Base-by-base conservation (phyloP, 2,329 filamentous ascomycete genomes). In the Pseudogymnoascus sp. region DNA sequence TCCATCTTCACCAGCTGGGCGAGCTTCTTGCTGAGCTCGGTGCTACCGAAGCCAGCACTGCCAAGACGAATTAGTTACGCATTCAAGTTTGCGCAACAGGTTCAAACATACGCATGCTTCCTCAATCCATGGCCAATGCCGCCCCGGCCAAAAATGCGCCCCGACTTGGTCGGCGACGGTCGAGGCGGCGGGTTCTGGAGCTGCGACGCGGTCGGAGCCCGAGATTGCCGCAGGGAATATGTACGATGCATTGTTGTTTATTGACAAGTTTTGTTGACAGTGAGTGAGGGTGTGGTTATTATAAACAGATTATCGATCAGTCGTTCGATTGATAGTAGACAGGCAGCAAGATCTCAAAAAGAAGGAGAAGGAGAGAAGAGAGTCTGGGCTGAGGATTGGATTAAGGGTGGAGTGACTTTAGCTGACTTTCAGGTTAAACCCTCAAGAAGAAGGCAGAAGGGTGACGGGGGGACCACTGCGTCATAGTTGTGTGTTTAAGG, bases 1-100 rank as follows among this genome's bases (percentile, higher is more conserved):
- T 99, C 95, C 95, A 99, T 99, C 86, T 99, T 99, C 67, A 99
- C 95, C 61, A 99, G 85, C 80, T 96, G 91, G 41, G 93, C 91
- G 66, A 99, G 88, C 84, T 99, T 99, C 85, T 96, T 97, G 64
- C 95, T 89, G 64, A 99, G 87, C 72, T 99, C 95, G 59, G 71
- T 85, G 66, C 85, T 84, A 68, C 91, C 92, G 70, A 89, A 88
- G 69, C 89, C 90, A 67, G 89, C 88, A 45, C 89, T 83, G 71
- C 12, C 28, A 12, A 18, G 28, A 14, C 25, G 80, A 79, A 60
- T 80, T 74, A 52, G 78, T 76, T 70, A 80, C 81, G 64, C 80
- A 55, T 33, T 1, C 49, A 33, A 8, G 25, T 6, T 55, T 55
- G 49, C 49, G 49, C 49, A 55, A 55, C 18, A n/a, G n/a, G 25